Conservation (phyloP, 164 flowering plant species). For the Kalanchoe fedtschenkoi region DNA sequence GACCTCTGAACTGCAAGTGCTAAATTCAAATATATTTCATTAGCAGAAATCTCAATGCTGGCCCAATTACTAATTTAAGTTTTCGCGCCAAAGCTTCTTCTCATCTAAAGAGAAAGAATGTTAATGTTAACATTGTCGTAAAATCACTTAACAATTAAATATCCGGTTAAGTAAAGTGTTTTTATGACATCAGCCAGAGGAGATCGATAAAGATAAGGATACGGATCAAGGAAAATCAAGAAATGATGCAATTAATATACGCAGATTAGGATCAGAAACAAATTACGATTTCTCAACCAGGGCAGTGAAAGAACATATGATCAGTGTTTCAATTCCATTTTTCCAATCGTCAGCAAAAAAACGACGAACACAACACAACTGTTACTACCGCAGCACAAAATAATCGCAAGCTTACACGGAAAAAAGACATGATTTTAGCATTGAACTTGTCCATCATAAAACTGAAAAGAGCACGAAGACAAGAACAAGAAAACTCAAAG, state of each 20-base stretch:
- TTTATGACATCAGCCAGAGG: not conserved
- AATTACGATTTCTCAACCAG: too few species aligned
- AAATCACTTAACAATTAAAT: not conserved
- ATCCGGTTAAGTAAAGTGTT: not conserved
- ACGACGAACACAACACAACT: too few species aligned
- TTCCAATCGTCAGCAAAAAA: not conserved
- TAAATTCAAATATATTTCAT: not conserved
- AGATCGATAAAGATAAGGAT: not conserved
- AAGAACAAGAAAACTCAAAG: not conserved
- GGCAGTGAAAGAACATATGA: not conserved
- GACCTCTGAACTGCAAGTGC: not conserved
- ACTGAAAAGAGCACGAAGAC: not conserved
- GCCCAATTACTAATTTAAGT: not conserved
- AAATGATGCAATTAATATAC: not conserved
- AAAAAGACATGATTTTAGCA: not conserved
- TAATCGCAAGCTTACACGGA: not conserved
- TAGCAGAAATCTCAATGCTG: not conserved
- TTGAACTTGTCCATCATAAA: constrained; percentile 1
- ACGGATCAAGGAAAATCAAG: not conserved
- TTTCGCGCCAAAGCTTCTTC: not conserved
- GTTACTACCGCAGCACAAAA: not conserved
- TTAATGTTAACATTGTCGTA: not conserved
- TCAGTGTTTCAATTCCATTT: not conserved
- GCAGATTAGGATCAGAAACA: too few species aligned
- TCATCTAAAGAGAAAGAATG: not conserved